Base-by-base conservation (phyloP, 2,329 filamentous ascomycete species). In the Hymenoscyphus scutula region DNA sequence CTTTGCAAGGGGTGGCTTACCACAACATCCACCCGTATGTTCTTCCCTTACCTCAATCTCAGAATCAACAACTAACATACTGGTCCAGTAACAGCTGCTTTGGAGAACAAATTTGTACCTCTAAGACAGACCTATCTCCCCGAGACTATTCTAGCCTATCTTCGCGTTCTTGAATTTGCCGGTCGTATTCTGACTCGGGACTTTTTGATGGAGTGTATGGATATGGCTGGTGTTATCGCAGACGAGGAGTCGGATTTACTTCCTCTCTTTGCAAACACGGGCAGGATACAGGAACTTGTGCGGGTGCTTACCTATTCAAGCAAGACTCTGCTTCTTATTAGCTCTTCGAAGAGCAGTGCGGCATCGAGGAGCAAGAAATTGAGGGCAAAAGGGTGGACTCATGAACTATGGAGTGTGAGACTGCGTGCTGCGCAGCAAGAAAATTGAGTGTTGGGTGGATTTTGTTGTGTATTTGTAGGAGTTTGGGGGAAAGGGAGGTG, bases 91-190 rank as follows among this genome's bases (percentile, higher is more conserved):
- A 63, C 29, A 71, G 68, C 63, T 61, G 69, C 63, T 82, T 82
- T 80, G 59, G 89, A 89, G 63, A 74, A 79, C 17, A 85, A 90
- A 60, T 82, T 92, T 56, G 77, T 77, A 56, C 77, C 81, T 27
- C 84, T 98, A 58, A 87, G 92, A 67, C 83, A 86, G 60, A 84
- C 85, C 0, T 98, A 96, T 75, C 81, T 99, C 2, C 93, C 95
- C 1, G 92, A 97, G 74, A 84, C 91, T 19, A 81, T 97, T 51
- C 82, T 99, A 57, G 91, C 90, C 2, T 97, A 95, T 74, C 86
- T 95, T 73, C 88, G 85, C 70, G 88, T 90, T 1, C 79, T 98
- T 57, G 90, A 96, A 74, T 90, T 89, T 72, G 89, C 90, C 0
- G 92, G 91, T 3, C 87, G 86, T 55, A 82, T 85, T 56, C 79